Percentiles rank a stretch among this genome's conserved stretches.
Conservation (phyloP, 2,329 filamentous ascomycete species). For the Fusarium verticillioides region DNA sequence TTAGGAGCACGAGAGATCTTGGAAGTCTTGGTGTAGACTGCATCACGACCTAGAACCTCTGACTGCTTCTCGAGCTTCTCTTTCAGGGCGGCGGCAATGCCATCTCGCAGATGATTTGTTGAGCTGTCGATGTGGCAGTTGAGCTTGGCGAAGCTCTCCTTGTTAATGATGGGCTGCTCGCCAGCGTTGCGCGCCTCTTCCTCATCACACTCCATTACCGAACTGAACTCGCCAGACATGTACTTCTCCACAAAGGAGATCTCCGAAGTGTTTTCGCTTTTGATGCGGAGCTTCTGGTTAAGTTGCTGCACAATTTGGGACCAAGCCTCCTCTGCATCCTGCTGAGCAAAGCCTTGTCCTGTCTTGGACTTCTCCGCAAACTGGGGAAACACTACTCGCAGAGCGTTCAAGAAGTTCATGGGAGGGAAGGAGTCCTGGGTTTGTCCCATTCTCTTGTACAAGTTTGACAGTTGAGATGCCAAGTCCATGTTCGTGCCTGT, state of each 20-base stretch:
- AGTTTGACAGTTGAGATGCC: slow-evolving; percentile 78
- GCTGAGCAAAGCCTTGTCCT: slow-evolving; percentile 90
- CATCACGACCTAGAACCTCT: slow-evolving; percentile 78
- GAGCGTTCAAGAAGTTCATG: slow-evolving; percentile 80
- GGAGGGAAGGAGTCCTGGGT: slow-evolving; percentile 91
- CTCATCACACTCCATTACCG: slow-evolving; percentile 85
- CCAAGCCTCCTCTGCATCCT: slow-evolving; percentile 98
- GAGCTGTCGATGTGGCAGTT: slow-evolving; percentile 92
- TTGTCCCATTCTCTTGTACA: slow-evolving; percentile 90
- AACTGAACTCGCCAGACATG: slow-evolving; percentile 84
- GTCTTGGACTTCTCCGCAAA: slow-evolving; percentile 90
- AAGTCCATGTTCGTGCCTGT: slow-evolving; percentile 66
- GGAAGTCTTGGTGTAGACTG: slow-evolving; percentile 90
- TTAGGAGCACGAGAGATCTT: slow-evolving; percentile 90
- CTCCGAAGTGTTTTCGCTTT: slow-evolving; percentile 62
- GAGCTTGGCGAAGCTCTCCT: slow-evolving; percentile 87
- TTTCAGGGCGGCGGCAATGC: slow-evolving; percentile 81
- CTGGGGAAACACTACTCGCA: slow-evolving; percentile 86
- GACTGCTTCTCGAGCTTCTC: slow-evolving; percentile 95
- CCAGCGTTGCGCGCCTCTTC: slow-evolving; percentile 77
- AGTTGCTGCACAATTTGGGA: slow-evolving; percentile 91
- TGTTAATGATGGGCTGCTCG: slow-evolving; percentile 74
- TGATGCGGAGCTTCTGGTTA: slow-evolving; percentile 78
- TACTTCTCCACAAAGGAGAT: slow-evolving; percentile 89
- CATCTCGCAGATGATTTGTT: slow-evolving; percentile 91